Evolutionary conservation across 805 yeast species (phyloP), one percentile per base, ranked within the genome.

Genomic region (Nakazawaea sp.): DNA sequence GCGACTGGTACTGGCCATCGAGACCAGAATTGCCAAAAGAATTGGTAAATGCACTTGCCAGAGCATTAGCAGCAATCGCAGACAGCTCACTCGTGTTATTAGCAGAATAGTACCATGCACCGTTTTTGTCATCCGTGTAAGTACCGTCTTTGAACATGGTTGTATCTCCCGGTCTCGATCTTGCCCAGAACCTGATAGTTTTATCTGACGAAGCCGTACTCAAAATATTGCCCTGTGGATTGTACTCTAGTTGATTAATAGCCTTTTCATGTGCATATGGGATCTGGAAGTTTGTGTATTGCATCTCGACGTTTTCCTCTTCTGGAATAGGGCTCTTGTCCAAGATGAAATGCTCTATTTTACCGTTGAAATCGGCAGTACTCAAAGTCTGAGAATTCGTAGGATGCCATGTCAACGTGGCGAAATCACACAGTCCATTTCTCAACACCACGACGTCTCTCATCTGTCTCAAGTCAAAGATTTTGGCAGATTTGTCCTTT

Each of bases 241-340:
- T 97, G 54, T 88, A 92, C 43, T 89, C 90, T 39, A 92, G 58
- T 3, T 95, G 77, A 58, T 90, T 88, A 36, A 92, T 77, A 3
- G 95, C 94, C 62, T 85, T 84, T 51, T 88, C 96, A 56, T 92
- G 99, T 0, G 97, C 98, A 58, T 74, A 80, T 3, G 97, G 96
- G 25, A 92, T 83, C 13, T 61, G 58, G 50, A 34, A 34, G 13
- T 16, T 16, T 10, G 38, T 26, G 27, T 33, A 34, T 9, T 19
- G 27, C 5, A 34, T 12, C 20, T 38, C 41, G 8, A 20, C 7
- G 18, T 16, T 27, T 10, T 45, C 23, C 18, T 51, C 55, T 44
- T 60, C 66, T 11, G 72, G 64, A 11, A 72, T 56, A 40, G 66
- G 63, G n/a, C n/a, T 5, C 31, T 67, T 58, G 34, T 80, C 78